These are phyloP conservation scores for Xylaria hypoxylon DNA, from an alignment of 2,329 filamentous ascomycete species.

Conservation along the genomic window DNA sequence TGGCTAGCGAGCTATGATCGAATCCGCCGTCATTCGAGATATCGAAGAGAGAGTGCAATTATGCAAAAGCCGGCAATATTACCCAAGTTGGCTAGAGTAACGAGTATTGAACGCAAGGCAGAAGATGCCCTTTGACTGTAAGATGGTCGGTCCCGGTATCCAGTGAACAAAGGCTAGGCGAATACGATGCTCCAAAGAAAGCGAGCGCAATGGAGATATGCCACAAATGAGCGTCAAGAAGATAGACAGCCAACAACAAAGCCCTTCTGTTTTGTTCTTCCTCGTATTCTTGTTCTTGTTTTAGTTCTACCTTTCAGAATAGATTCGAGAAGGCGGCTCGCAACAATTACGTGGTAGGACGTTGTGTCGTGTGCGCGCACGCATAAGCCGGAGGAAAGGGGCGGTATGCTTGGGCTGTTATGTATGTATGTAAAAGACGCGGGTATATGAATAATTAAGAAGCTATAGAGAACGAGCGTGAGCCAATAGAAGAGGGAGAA, in stretches of 20 bases:
- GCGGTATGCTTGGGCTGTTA: slow-evolving; percentile 40
- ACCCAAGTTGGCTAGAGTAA: slow-evolving; percentile 44
- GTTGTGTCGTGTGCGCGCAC: slow-evolving; percentile 37
- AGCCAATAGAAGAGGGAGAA: slow-evolving; percentile 48
- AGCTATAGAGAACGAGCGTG: slow-evolving; percentile 52
- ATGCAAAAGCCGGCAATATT: slow-evolving; percentile 38
- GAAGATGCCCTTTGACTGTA: slow-evolving; percentile 44
- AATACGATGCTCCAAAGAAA: slow-evolving; percentile 48
- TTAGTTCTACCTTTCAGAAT: slow-evolving; percentile 28
- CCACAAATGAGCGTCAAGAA: slow-evolving; percentile 50
- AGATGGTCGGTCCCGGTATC: slow-evolving; percentile 42
- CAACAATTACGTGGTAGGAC: slow-evolving; percentile 34
- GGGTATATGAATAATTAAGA: slow-evolving; percentile 50
- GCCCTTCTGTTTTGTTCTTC: slow-evolving; percentile 37
- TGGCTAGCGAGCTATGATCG: slow-evolving; percentile 41
- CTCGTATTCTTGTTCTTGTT: slow-evolving; percentile 19
- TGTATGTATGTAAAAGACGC: slow-evolving; percentile 38
- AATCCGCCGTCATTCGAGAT: slow-evolving; percentile 40
- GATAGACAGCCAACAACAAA: slow-evolving; percentile 47
- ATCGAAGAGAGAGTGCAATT: slow-evolving; percentile 35
- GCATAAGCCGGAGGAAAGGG: slow-evolving; percentile 37
- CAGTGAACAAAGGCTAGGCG: slow-evolving; percentile 50
- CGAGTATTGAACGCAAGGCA: slow-evolving; percentile 30
- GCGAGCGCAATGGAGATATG: slow-evolving; percentile 47
- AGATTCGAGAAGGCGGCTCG: slow-evolving; percentile 25